Evolutionary conservation across 1,284 basidiomycete genomes (phyloP), one percentile per base, ranked within the genome.

Genomic region (Heliocybe sulcata): DNA sequence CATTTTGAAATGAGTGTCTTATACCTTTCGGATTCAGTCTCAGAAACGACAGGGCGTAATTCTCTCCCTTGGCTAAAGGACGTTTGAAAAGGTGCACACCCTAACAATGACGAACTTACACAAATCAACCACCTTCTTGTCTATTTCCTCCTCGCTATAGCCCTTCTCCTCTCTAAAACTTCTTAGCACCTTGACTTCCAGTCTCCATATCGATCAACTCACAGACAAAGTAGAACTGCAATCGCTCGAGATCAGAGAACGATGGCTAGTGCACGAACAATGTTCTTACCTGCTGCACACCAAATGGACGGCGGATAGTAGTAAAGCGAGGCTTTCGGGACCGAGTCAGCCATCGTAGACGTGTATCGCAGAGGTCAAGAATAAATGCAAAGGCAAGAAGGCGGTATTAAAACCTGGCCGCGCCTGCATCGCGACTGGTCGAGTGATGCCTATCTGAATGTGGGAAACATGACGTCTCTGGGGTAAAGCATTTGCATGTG

Each of bases 1-100:
- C 19, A 48, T 19, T 29, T 27, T 23, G 14, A 45, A 33, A 19
- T 29, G 12, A 27, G 55, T 20, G 47, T 60, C 22, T 54, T 63
- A 23, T 62, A 82, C 89, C 90, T 66, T 88, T 85, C 38, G 83
- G 75, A 67, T 91, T 94, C 67, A 95, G 73, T 53, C 91, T 83
- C 56, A 89, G 73, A 65, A 84, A 89, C 0, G 83, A 69, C 4
- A 81, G 79, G 25, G 76, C 72, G 64, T 80, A 84, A 61, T 88
- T 86, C 64, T 87, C 84, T 56, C 84, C 87, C 63, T 79, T 85
- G 57, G 67, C 85, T 88, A 56, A 14, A 31, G 49, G 49, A 38
- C 42, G 14, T 48, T 26, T 8, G 20, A 22, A 48, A n/a, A 42
- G 16, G 38, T 42, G 16, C 16, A 49, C n/a, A 20, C 16, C 4